phyloP scores from a whole-genome alignment of 306 rosid genomes.

The Adenanthera pavonina region DNA sequence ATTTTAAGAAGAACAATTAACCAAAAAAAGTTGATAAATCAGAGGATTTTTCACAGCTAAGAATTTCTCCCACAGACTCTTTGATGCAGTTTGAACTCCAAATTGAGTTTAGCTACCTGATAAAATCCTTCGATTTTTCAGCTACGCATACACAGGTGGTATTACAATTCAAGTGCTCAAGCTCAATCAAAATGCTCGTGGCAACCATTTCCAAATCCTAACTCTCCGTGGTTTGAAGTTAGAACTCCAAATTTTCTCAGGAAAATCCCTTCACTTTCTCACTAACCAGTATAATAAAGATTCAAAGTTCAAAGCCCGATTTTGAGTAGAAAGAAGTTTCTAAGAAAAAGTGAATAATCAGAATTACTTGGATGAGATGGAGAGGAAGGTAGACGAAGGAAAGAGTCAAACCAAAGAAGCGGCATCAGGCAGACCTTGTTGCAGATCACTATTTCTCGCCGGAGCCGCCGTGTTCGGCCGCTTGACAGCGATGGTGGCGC shows the following conservation, averaged over 20 bases:
- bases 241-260: constrained; percentile 5
- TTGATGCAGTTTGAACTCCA: background rate
- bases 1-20: background rate
- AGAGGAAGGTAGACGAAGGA: background rate
- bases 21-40: background rate
- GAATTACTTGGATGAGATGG: background rate
- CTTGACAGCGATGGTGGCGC: constrained; percentile 52
- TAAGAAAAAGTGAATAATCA: background rate
- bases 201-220: background rate
- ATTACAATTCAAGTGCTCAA: background rate
- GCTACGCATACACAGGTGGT: background rate
- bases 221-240: background rate
- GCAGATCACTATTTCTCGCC: constrained; percentile 49
- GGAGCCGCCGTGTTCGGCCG: constrained; percentile 30
- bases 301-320: background rate
- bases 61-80: background rate
- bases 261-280: background rate
- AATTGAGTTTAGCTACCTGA: background rate
- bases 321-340: background rate
- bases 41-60: background rate
- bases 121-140: background rate
- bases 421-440: constrained; percentile 65
- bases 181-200: background rate
- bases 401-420: constrained; percentile 51
- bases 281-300: background rate